These are phyloP conservation scores for Kingdonia uniflora DNA, from an alignment of 164 flowering plant species.

Conservation along the genomic window DNA sequence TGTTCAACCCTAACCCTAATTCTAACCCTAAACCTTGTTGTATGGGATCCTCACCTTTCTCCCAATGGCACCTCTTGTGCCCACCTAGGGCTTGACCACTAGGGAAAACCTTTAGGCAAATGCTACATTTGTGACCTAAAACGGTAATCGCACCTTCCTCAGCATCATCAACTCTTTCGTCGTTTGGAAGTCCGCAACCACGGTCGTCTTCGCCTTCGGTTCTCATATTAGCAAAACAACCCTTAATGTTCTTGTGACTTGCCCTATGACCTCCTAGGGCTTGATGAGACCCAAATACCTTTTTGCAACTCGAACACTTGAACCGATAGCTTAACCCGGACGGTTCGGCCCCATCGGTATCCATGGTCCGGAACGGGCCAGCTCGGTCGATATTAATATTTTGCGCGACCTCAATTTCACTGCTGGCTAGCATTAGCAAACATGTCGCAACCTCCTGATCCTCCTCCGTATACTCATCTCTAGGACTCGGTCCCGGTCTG, in stretches of 20 bases:
- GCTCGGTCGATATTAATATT: no score
- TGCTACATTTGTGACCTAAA: constrained; percentile 38
- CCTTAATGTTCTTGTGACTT: constrained; percentile 76
- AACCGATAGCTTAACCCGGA: constrained; percentile 20
- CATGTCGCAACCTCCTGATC: constrained; percentile 57
- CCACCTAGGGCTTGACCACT: constrained; percentile 86
- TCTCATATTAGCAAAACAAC: constrained; percentile 59
- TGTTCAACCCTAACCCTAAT: background rate
- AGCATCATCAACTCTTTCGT: no score
- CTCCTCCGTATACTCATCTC: constrained; percentile 18
- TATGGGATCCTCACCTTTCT: constrained; percentile 31
- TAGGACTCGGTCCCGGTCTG: background rate
- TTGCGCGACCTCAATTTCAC: background rate
- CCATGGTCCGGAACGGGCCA: background rate
- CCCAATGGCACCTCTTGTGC: constrained; percentile 83
- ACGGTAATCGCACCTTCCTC: constrained; percentile 7
- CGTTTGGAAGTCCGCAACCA: background rate
- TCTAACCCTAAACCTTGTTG: background rate
- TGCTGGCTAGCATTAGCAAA: constrained; percentile 48
- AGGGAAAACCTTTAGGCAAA: constrained; percentile 60
- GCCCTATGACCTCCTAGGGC: constrained; percentile 77
- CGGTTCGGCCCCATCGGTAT: constrained; percentile 10
- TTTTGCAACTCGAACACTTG: constrained; percentile 83
- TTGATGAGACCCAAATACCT: constrained; percentile 69
- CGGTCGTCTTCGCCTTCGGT: constrained; percentile 40